These are phyloP conservation scores for Cytospora chrysosperma DNA, from an alignment of 2,329 filamentous ascomycete genomes.

Conservation along the genomic window DNA sequence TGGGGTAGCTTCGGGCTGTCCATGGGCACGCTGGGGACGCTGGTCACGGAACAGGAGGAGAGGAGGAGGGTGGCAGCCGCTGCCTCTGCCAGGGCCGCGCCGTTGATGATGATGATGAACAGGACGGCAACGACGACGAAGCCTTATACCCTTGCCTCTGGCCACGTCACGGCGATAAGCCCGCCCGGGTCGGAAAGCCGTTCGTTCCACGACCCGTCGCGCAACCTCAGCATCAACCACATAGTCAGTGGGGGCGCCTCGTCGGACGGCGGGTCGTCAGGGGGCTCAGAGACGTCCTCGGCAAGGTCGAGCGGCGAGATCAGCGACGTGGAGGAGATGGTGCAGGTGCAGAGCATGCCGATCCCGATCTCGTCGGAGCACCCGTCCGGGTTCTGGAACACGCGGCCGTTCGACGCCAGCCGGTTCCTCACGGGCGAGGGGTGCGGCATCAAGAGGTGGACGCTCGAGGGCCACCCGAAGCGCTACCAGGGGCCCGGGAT, in stretches of 20 bases:
- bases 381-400: conserved; percentile 36
- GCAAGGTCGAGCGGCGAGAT: conserved; percentile 20
- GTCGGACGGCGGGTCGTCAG: not conserved
- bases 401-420: conserved; percentile 20
- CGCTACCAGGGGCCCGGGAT: conserved; percentile 29
- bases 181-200: conserved; percentile 8
- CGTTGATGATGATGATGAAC: conserved; percentile 1
- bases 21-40: conserved; percentile 36
- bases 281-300: not conserved
- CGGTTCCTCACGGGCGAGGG: conserved; percentile 34
- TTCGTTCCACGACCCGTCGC: conserved; percentile 15
- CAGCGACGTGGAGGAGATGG: conserved; percentile 25
- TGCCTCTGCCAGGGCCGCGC: not conserved
- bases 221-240: conserved; percentile 17
- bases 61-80: not conserved
- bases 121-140: no score
- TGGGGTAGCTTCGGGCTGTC: conserved; percentile 51
- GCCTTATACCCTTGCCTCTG: not conserved
- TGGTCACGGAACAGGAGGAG: conserved; percentile 31
- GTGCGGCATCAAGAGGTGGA: conserved; percentile 37
- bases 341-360: conserved; percentile 36
- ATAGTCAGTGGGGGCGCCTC: conserved; percentile 12
- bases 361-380: conserved; percentile 39
- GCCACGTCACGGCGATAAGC: conserved; percentile 4
- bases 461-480: conserved; percentile 36